phyloP scores from a whole-genome alignment of 2,329 filamentous ascomycete genomes.

The Ophiognomonia clavigignenti-juglandacearum region DNA sequence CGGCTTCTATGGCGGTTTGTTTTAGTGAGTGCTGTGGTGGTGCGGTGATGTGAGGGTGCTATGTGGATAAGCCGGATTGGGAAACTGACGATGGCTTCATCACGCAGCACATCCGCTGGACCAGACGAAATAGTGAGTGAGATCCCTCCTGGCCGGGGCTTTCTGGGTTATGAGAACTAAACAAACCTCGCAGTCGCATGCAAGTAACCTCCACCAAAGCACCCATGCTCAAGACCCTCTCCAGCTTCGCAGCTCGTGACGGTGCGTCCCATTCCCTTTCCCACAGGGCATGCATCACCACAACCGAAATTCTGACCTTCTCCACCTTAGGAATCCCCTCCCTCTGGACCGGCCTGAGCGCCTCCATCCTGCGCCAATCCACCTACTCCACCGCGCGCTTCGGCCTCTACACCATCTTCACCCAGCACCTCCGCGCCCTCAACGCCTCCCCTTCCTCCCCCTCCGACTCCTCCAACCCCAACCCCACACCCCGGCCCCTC shows the following conservation, averaged over 20 bases:
- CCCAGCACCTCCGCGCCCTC: constrained; percentile 26
- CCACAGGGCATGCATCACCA: neutral
- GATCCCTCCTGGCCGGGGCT: no score
- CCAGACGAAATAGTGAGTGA: constrained; percentile 40
- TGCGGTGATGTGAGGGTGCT: no score
- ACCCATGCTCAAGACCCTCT: constrained; percentile 34
- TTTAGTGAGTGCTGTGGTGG: constrained; percentile 35
- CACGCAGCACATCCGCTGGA: constrained; percentile 38
- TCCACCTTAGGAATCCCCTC: constrained; percentile 30
- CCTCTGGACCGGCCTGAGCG: constrained; percentile 38
- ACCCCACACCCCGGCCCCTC: constrained; percentile 24
- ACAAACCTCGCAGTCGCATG: constrained; percentile 30
- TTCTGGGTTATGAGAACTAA: neutral
- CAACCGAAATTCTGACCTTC: neutral
- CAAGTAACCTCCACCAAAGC: constrained; percentile 36
- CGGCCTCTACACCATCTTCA: constrained; percentile 34
- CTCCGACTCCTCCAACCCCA: constrained; percentile 11
- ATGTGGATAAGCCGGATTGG: neutral
- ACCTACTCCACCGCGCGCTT: constrained; percentile 41
- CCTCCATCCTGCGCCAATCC: constrained; percentile 38
- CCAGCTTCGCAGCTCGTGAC: constrained; percentile 33
- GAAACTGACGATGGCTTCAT: constrained; percentile 10
- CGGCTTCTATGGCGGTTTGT: constrained; percentile 40
- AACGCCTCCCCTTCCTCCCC: no score
- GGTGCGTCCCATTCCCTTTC: constrained; percentile 21